Evolutionary conservation across 1,284 basidiomycete species (phyloP).

Genomic region (Caloboletus inedulis): DNA sequence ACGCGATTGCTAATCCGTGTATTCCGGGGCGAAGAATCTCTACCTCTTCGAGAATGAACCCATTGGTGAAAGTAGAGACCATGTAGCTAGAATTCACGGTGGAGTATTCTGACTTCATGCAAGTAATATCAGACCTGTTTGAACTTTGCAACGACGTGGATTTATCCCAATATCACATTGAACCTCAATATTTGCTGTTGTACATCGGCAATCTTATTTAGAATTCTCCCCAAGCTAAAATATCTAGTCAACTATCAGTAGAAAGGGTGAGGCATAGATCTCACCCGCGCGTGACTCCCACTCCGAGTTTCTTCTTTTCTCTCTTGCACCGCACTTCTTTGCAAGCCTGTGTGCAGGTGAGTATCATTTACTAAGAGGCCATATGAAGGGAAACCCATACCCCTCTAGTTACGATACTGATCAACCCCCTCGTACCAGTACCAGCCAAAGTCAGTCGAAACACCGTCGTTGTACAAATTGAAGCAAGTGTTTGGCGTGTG

Average conservation of each 20-base stretch:
- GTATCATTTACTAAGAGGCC: not conserved
- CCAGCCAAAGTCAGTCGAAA: not conserved
- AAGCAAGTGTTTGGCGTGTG: not conserved
- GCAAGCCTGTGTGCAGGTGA: not conserved
- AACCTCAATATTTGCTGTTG: not conserved
- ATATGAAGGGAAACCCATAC: not conserved
- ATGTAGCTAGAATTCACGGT: not conserved
- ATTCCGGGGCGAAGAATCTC: conserved; percentile 61
- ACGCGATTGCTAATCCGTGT: conserved; percentile 2
- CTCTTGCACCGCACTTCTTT: too few relatives aligned
- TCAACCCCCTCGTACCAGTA: not conserved
- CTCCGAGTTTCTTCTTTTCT: too few relatives aligned
- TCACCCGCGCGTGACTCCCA: not conserved
- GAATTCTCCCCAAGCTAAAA: not conserved
- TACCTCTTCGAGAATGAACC: conserved; percentile 43
- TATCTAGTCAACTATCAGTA: not conserved
- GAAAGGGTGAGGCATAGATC: not conserved
- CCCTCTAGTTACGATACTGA: not conserved
- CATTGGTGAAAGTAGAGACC: conserved; percentile 32
- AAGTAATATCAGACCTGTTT: too few relatives aligned
- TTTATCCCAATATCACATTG: not conserved
- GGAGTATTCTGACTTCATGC: not conserved
- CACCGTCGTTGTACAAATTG: not conserved
- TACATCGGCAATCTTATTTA: not conserved
- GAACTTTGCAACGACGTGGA: not conserved